Base-by-base conservation (phyloP, 148 eudicot species). In the Rhododendron mucronatum region DNA sequence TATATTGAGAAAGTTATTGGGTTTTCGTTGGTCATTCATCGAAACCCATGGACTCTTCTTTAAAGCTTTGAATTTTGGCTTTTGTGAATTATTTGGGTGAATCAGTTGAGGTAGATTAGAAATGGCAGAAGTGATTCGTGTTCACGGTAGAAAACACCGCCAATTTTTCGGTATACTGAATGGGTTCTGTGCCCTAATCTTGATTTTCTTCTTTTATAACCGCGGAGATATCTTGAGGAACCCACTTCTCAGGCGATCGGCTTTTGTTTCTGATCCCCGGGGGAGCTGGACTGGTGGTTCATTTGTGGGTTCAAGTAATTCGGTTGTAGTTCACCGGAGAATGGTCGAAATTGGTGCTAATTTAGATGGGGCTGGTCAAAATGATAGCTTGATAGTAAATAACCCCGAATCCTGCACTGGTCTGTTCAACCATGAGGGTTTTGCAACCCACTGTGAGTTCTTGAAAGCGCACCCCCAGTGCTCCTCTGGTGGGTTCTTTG, bases 381-480 rank as follows among this genome's bases (percentile, higher is more conserved):
- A 89, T 78, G 71, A 83, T 63, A 82, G 21, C 65, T 83, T 89
- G 48, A 75, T 79, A 83, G 88, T 71, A 18, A 88, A 84, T 80
- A 85, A 86, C 37, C 88, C 91, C 80, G 91, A 84, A 50, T 59
- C 91, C 79, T 97, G 99, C 88, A 82, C 78, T 82, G 95, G 94
- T 44, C 82, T 95, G 84, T 78, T 41, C 30, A 87, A 92, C 35
- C 98, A 93, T 73, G 57, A 28, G 53, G 98, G 96, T 55, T 93
- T 75, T 84, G 80, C 74, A 2, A 90, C 86, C 50, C 89, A 87
- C 41, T 97, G 99, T 61, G 96, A 97, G 88, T 97, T 90, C 89
- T 89, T 97, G 90, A 94, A 89, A 90, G 92, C 92, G 2, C 91
- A 95, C 79, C 93, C 95, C 0, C 91, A 95, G 57, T 97, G 99